A percentile compares a stretch with the other conserved stretches of the same genome.
Evolutionary conservation across 1,284 basidiomycete genomes (phyloP).

Genomic region (Moniliophthora roreri): DNA sequence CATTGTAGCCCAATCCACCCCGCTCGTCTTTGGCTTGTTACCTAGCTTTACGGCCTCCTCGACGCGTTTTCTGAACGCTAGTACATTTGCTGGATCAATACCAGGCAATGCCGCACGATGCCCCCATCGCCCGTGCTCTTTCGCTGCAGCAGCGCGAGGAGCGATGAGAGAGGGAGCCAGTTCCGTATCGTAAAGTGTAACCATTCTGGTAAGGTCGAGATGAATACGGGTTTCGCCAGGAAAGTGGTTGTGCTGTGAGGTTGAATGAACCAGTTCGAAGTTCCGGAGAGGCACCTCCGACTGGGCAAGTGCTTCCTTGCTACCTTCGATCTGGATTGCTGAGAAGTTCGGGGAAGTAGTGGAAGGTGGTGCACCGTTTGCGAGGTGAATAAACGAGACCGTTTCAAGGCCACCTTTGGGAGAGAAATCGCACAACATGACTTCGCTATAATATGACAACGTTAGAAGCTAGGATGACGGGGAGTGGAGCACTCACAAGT

Average conservation of each 20-base stretch:
- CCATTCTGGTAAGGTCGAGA: conserved; percentile 37
- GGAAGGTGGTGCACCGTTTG: background rate
- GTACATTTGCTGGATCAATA: conserved; percentile 21
- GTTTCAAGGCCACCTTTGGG: conserved; percentile 32
- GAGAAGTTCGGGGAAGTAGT: background rate
- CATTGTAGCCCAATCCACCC: conserved; percentile 45
- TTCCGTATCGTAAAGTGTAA: conserved; percentile 44
- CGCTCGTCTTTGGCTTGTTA: conserved; percentile 22
- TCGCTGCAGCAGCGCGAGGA: conserved; percentile 20
- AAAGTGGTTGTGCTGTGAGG: conserved; percentile 39
- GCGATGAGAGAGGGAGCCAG: conserved; percentile 35
- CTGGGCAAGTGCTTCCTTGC: background rate
- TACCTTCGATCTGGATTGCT: background rate
- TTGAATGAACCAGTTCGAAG: conserved; percentile 32
- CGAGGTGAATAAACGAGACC: conserved; percentile 30
- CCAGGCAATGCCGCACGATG: conserved; percentile 28
- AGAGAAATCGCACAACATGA: conserved; percentile 51
- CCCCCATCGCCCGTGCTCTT: conserved; percentile 26
- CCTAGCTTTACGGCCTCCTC: conserved; percentile 20
- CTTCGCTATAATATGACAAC: conserved; percentile 35
- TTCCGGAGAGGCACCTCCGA: conserved; percentile 15
- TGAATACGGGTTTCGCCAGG: conserved; percentile 44
- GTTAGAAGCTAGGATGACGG: background rate
- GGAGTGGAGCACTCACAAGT: conserved; percentile 36
- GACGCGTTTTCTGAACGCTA: conserved; percentile 22